Evolutionary conservation across 345 rosid species (phyloP).

Genomic region (Citrus trifoliata): DNA sequence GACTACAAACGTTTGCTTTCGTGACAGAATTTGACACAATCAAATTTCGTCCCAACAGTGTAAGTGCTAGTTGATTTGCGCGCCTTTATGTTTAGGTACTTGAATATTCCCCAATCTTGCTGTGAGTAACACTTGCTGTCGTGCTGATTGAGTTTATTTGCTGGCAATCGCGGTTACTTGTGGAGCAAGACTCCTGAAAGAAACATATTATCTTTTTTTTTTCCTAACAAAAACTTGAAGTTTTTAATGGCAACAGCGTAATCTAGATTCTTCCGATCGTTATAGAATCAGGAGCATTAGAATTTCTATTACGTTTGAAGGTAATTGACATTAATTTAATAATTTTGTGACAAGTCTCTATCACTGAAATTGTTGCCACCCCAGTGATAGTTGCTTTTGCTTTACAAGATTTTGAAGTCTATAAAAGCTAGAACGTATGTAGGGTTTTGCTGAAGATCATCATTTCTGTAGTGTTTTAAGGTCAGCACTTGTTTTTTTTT

Average conservation of each 20-base stretch:
- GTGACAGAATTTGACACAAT: neutral
- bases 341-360: too few species aligned
- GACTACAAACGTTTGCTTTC: neutral
- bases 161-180: neutral
- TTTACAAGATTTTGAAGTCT: too few species aligned
- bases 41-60: neutral
- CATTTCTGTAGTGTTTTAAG: too few species aligned
- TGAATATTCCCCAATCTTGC: neutral
- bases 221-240: neutral
- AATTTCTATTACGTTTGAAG: neutral
- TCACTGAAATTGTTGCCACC: too few species aligned
- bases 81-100: neutral
- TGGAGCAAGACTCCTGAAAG: neutral
- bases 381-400: too few species aligned
- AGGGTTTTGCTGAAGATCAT: too few species aligned
- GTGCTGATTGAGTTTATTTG: neutral
- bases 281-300: neutral
- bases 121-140: neutral
- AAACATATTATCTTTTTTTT: neutral
- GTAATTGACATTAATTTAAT: neutral
- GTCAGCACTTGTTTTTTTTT: too few species aligned
- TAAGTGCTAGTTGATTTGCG: neutral
- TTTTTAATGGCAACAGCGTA: neutral
- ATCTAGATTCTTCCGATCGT: neutral
- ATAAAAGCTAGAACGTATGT: too few species aligned